Conservation (phyloP, 2,329 filamentous ascomycete genomes). For the Epichloe festucae region DNA sequence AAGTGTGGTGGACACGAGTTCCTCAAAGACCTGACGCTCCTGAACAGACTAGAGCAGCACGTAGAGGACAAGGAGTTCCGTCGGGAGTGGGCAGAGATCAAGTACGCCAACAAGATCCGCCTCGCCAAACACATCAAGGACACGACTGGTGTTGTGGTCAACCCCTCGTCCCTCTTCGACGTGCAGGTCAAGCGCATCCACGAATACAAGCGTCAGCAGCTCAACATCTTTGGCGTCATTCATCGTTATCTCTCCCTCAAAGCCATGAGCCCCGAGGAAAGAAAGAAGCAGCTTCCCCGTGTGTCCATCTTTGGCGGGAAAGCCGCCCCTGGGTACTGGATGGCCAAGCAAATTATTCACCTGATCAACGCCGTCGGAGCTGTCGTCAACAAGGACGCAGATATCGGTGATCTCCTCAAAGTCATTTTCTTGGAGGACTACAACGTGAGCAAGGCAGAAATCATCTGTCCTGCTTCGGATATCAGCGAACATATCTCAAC, state of each 20-base stretch:
- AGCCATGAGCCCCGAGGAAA: constrained; percentile 66
- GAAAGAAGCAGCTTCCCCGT: constrained; percentile 68
- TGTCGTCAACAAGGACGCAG: constrained; percentile 83
- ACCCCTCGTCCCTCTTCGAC: constrained; percentile 76
- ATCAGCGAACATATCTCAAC: constrained; percentile 98
- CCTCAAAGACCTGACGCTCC: constrained; percentile 76
- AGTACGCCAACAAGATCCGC: constrained; percentile 87
- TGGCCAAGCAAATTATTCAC: constrained; percentile 98
- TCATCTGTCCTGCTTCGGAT: constrained; percentile 87
- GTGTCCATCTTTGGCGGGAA: constrained; percentile 97
- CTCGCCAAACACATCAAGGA: constrained; percentile 85
- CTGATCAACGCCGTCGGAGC: constrained; percentile 83
- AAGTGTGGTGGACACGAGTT: constrained; percentile 76
- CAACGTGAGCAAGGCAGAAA: constrained; percentile 98
- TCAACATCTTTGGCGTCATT: constrained; percentile 98
- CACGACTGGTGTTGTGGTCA: constrained; percentile 67
- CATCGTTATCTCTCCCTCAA: constrained; percentile 88
- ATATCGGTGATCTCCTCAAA: constrained; percentile 89
- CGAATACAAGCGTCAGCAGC: constrained; percentile 97
- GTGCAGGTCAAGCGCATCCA: constrained; percentile 98
- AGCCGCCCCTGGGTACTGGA: constrained; percentile 97
- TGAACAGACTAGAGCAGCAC: constrained; percentile 76
- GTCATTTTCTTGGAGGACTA: constrained; percentile 97
- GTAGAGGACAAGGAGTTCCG: constrained; percentile 82
- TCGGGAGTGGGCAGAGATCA: constrained; percentile 92